Evolutionary conservation across 164 flowering plant species (phyloP).

Genomic region (Piper longum): DNA sequence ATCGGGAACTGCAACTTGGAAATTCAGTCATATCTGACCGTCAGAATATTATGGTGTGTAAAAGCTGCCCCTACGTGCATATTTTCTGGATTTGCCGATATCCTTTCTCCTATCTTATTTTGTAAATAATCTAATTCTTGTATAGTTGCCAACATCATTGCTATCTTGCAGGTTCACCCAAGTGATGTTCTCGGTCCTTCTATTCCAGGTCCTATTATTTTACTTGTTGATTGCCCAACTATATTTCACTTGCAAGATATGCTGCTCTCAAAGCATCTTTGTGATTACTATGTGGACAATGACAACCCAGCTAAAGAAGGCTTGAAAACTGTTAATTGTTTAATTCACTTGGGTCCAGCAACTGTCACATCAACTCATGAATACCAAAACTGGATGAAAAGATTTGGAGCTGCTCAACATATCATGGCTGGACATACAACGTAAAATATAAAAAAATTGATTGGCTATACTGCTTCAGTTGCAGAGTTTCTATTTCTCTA

Average conservation of each 20-base stretch:
- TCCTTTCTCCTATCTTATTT: no score
- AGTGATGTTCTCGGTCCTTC: slow-evolving; percentile 91
- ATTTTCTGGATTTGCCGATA: not conserved
- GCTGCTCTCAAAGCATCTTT: slow-evolving; percentile 36
- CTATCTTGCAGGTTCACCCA: slow-evolving; percentile 64
- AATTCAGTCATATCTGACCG: slow-evolving; percentile 75
- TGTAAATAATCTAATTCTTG: no score
- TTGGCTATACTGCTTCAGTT: not conserved
- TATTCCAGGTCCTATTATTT: slow-evolving; percentile 80
- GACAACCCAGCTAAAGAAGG: slow-evolving; percentile 9
- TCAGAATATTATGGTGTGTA: slow-evolving; percentile 52
- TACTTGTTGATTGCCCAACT: slow-evolving; percentile 89
- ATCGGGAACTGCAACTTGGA: slow-evolving; percentile 70
- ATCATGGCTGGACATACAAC: slow-evolving; percentile 88
- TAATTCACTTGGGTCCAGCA: slow-evolving; percentile 75
- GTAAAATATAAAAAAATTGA: slow-evolving; percentile 21
- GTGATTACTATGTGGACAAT: slow-evolving; percentile 36
- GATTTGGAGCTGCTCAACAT: slow-evolving; percentile 75
- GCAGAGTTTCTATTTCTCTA: not conserved
- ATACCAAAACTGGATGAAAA: slow-evolving; percentile 80
- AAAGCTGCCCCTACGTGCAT: not conserved
- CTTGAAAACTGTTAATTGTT: slow-evolving; percentile 51
- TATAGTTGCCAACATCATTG: no score
- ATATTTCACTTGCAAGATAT: slow-evolving; percentile 43
- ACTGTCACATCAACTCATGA: slow-evolving; percentile 28